Conservation (phyloP, 768 basidiomycete species). For the Mycena filopes region DNA sequence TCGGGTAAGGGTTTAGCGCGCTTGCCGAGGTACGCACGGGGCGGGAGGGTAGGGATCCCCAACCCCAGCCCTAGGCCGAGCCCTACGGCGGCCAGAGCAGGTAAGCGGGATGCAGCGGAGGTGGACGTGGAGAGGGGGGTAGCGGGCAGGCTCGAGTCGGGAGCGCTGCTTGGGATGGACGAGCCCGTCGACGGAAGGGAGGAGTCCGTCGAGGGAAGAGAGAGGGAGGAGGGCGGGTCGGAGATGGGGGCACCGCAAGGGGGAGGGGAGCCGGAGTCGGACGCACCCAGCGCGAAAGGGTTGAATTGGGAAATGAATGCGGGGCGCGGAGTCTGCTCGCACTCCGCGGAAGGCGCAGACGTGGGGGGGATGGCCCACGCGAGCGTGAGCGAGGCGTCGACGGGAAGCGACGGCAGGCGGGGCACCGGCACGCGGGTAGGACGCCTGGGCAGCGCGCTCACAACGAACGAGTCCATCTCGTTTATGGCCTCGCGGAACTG, state of each 20-base stretch:
- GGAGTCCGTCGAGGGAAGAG: not conserved
- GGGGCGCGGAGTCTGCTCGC: constrained; percentile 3
- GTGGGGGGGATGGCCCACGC: not conserved
- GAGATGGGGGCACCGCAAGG: too few species aligned
- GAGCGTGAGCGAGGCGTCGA: not conserved
- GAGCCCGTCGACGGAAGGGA: not conserved
- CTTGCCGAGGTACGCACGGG: constrained; percentile 4
- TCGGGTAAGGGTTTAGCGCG: not conserved
- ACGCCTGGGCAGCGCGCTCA: not conserved
- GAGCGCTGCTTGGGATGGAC: not conserved
- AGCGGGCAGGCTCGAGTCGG: constrained; percentile 8
- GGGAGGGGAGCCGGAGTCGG: too few species aligned
- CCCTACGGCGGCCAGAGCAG: not conserved
- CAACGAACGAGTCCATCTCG: constrained; percentile 4
- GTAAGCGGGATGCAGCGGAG: not conserved
- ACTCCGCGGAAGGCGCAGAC: not conserved
- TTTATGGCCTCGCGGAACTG: constrained; percentile 22
- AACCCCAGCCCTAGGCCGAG: too few species aligned
- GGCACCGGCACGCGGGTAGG: not conserved
- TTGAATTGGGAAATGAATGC: not conserved
- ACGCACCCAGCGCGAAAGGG: constrained; percentile 1
- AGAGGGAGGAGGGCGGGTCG: not conserved
- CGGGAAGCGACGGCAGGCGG: not conserved
- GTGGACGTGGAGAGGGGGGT: constrained; percentile 3
- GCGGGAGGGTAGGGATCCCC: constrained; percentile 7